Percentiles rank a stretch among this genome's conserved stretches.
These are phyloP conservation scores for Hymenochaete sp. DNA, from an alignment of 1,284 basidiomycete species.

Conservation along the genomic window DNA sequence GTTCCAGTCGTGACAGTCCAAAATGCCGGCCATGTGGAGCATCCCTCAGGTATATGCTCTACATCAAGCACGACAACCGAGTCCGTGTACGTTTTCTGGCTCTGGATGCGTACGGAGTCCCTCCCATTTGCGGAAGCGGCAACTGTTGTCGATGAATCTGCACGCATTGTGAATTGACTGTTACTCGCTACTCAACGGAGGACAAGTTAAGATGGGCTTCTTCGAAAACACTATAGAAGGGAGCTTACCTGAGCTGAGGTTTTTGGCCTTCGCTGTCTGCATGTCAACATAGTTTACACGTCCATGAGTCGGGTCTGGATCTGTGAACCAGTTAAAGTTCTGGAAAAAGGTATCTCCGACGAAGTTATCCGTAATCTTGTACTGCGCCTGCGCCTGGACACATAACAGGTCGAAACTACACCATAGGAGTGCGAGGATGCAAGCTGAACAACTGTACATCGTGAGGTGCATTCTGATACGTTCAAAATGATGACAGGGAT, in stretches of 20 bases:
- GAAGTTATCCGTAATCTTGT: conserved; percentile 26
- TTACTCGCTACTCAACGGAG: conserved; percentile 33
- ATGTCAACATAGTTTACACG: conserved; percentile 44
- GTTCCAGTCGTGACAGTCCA: conserved; percentile 48
- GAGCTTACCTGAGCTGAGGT: conserved; percentile 35
- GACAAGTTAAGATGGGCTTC: conserved; percentile 29
- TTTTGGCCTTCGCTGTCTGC: conserved; percentile 29
- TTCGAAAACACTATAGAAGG: background rate
- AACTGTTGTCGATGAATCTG: conserved; percentile 30
- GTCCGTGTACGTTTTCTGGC: conserved; percentile 35
- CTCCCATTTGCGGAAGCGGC: conserved; percentile 36
- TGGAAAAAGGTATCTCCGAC: conserved; percentile 37
- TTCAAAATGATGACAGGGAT: background rate
- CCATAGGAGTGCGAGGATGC: background rate
- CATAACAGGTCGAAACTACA: background rate
- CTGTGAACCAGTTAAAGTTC: conserved; percentile 38
- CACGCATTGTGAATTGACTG: conserved; percentile 44
- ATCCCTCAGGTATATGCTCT: conserved; percentile 46
- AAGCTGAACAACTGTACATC: background rate
- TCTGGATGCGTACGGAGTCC: conserved; percentile 42
- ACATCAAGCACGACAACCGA: conserved; percentile 46
- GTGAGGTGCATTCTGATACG: background rate
- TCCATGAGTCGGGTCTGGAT: conserved; percentile 48
- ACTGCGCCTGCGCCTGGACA: conserved; percentile 2
- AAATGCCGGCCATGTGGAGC: conserved; percentile 56